These are phyloP conservation scores for Penicillium sp. DNA, from an alignment of 2,329 filamentous ascomycete genomes.

Conservation along the genomic window DNA sequence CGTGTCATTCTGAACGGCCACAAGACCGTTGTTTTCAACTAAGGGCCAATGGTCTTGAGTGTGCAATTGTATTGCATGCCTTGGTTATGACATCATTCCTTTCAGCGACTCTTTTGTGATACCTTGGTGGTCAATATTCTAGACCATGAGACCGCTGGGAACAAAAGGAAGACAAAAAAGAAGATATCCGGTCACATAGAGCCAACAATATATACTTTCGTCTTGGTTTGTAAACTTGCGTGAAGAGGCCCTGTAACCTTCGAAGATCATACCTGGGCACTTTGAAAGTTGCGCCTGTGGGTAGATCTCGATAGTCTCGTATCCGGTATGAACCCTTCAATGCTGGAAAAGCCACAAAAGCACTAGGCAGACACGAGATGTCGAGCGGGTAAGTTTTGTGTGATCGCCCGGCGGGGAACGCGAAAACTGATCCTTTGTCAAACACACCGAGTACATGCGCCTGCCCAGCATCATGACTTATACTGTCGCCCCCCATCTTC, in stretches of 20 bases:
- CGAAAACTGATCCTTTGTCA: too few species aligned
- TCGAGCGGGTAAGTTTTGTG: too few species aligned
- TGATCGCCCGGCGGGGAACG: too few species aligned
- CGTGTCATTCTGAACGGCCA: slow-evolving; percentile 75
- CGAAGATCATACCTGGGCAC: too few species aligned
- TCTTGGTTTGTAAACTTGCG: neutral
- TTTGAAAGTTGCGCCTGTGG: too few species aligned
- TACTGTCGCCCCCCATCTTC: slow-evolving; percentile 31
- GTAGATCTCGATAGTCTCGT: too few species aligned
- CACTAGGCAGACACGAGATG: too few species aligned
- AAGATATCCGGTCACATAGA: neutral
- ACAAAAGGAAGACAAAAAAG: neutral
- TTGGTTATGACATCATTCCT: neutral
- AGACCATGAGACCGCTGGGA: neutral
- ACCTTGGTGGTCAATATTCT: neutral
- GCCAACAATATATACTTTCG: neutral
- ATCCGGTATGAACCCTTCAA: too few species aligned
- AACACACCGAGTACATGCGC: too few species aligned
- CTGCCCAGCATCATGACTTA: slow-evolving; percentile 19
- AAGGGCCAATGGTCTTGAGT: slow-evolving; percentile 9
- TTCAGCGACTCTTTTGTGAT: neutral
- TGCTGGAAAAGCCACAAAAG: too few species aligned
- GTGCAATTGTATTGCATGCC: neutral
- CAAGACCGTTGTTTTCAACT: slow-evolving; percentile 78
- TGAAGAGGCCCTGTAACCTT: too few species aligned